Evolutionary conservation across 2,329 filamentous ascomycete genomes (phyloP).

Genomic region (Thelonectria discophora): DNA sequence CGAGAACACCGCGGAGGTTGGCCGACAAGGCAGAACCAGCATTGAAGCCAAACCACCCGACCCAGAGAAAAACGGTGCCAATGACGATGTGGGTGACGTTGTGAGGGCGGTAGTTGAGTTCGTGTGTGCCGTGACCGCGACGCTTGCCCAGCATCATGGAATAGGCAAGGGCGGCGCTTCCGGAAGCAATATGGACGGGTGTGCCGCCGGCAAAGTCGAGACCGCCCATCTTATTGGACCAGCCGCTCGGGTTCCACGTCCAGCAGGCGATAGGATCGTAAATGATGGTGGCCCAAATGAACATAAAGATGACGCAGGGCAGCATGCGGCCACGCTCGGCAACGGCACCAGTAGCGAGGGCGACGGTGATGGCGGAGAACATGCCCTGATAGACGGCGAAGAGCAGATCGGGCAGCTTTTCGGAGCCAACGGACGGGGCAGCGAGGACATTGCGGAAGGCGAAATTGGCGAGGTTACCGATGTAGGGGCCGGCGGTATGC

Average conservation of each 20-base stretch:
- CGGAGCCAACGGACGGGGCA: constrained; percentile 76
- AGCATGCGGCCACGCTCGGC: constrained; percentile 90
- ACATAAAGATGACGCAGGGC: constrained; percentile 90
- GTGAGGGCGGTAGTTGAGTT: constrained; percentile 91
- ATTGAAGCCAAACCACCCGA: constrained; percentile 96
- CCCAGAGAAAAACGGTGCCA: constrained; percentile 93
- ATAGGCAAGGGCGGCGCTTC: constrained; percentile 85
- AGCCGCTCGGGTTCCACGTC: constrained; percentile 89
- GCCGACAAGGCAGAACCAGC: constrained; percentile 83
- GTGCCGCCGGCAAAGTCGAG: constrained; percentile 92
- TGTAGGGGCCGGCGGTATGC: constrained; percentile 76
- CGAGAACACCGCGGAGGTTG: constrained; percentile 87
- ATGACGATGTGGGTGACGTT: constrained; percentile 94
- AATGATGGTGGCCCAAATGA: constrained; percentile 88
- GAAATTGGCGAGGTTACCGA: constrained; percentile 82
- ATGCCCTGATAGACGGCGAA: constrained; percentile 90
- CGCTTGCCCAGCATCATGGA: constrained; percentile 91
- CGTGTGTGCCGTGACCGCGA: constrained; percentile 83
- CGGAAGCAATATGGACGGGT: constrained; percentile 88
- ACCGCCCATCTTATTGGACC: constrained; percentile 81
- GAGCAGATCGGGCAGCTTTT: constrained; percentile 80
- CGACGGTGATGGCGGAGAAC: constrained; percentile 88
- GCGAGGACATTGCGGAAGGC: constrained; percentile 80
- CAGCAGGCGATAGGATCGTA: constrained; percentile 95
- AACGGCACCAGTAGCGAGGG: constrained; percentile 83